Base-by-base conservation (phyloP, 2,329 filamentous ascomycete genomes). In the Diaporthe eres region DNA sequence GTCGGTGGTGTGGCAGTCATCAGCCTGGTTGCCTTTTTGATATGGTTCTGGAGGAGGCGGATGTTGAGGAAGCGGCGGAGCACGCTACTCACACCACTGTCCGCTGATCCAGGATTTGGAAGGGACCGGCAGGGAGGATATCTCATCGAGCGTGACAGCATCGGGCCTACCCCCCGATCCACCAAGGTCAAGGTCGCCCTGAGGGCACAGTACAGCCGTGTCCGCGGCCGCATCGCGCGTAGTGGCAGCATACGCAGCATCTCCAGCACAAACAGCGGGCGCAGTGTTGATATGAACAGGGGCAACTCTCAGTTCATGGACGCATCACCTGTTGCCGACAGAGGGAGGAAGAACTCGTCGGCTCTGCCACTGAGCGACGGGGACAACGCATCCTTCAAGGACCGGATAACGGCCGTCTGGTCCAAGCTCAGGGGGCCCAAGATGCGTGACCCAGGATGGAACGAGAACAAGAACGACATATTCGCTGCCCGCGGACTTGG, bases 251-350 rank as follows among this genome's bases (percentile, higher is more conserved):
- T 76, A 17, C 71, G 71, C 55, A 76, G 75, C 49, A 75, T 78
- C 37, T 77, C 81, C 61, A 82, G 83, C 74, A 82, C 81, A 39
- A 83, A 82, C 63, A 83, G 80, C 22, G 80, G 81, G 12, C 82
- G 86, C 3, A 85, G 83, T 63, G 86, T 90, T 42, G 86, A 90
- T 74, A 84, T 90, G 77, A 86, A 90, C 80, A 84, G 88, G 65
- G 87, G 88, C 9, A 89, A 88, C 78, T 90, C 89, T 12, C 89
- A 90, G 78, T 90, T 88, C 77, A 83, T 86, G 75, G 83, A 85
- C 34, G 6, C 65, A 3, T 71, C 75, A 34, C 74, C 81, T 2
- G 75, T 78, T 71, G 76, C 77, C 17, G 80, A 80, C 39, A 85
- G 86, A 77, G 87, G 85, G 75, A 84, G 85, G 44, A 65, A 73